Base-by-base conservation (phyloP, 2,329 filamentous ascomycete genomes). In the Colletotrichum sp. region DNA sequence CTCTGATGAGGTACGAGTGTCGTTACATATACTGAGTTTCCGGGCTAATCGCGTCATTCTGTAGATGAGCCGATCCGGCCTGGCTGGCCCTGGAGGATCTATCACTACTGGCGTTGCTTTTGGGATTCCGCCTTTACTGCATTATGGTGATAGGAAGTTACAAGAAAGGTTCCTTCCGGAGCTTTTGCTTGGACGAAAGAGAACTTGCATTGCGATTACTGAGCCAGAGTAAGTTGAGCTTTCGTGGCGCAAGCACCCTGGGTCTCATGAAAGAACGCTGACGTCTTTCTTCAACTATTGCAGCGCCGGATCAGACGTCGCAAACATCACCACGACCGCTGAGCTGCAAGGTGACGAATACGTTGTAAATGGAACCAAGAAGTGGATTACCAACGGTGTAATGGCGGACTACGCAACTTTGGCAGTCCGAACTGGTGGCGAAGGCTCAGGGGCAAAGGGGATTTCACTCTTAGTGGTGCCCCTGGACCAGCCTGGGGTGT, bases 351-450 rank as follows among this genome's bases (percentile, higher is more conserved):
- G 93, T 13, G 92, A 92, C 81, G 86, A 91, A 80, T 96, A 93
- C 81, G 88, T 95, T 63, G 85, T 95, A 64, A 95, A 94, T 74
- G 94, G 94, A n/a, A 88, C 90, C 0, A 95, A 95, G 89, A 95
- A 96, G 85, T 96, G 94, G 94, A 94, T 95, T 80, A 94, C 93
- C 1, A 94, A 94, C 80, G 94, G 92, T 7, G 91, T 94, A 75
- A 95, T 92, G 93, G 88, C 90, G 7, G 91, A 95, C 75, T 92
- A 92, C 79, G 88, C 90, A 8, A 90, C 89, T 36, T 95, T 95
- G 92, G 94, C 94, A 0, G 94, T 95, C 2, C 90, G 94, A 39
- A 95, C 94, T 0, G 93, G 93, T 18, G 82, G 81, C 0, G 82
- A 84, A 2, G 92, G 91, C 0, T 89, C 91, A 0, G 93, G 93